A percentile compares a stretch with the other conserved stretches of the same genome.
Evolutionary conservation across 75 land plant genomes (phyloP).

Genomic region (Ceratopteris richardii): DNA sequence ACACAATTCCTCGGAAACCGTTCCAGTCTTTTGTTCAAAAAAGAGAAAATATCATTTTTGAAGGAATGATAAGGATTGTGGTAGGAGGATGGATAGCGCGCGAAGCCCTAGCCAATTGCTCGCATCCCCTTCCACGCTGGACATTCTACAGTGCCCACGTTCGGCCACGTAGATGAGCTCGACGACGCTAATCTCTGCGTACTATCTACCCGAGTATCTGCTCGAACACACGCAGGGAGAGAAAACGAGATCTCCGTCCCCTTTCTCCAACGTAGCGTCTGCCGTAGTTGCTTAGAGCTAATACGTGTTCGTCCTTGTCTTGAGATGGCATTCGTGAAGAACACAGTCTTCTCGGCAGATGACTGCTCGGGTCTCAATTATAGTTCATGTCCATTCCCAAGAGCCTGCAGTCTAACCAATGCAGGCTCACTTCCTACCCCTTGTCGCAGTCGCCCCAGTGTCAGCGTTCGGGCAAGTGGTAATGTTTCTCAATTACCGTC

Average conservation of each 20-base stretch:
- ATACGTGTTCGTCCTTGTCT: no score
- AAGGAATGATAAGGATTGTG: constrained; percentile 1
- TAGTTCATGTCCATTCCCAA: background rate
- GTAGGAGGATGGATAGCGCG: constrained; percentile 1
- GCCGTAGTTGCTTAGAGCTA: no score
- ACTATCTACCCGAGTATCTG: background rate
- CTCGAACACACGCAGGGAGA: background rate
- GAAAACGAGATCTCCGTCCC: background rate
- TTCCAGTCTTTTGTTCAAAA: no score
- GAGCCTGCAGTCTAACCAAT: background rate
- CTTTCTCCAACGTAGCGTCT: no score
- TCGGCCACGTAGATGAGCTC: no score
- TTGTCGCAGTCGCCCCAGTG: background rate
- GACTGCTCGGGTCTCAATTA: background rate
- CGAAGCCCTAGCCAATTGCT: constrained; percentile 6
- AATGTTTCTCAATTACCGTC: constrained; percentile 14
- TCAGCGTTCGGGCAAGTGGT: no score
- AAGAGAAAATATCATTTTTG: background rate
- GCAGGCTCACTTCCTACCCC: background rate
- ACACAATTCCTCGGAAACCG: no score
- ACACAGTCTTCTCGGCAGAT: background rate
- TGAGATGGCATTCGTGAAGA: no score
- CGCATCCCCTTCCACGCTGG: background rate
- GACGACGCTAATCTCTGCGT: background rate
- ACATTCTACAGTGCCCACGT: no score